phyloP scores from a whole-genome alignment of 2,329 filamentous ascomycete species.

The Colletotrichum sp. region DNA sequence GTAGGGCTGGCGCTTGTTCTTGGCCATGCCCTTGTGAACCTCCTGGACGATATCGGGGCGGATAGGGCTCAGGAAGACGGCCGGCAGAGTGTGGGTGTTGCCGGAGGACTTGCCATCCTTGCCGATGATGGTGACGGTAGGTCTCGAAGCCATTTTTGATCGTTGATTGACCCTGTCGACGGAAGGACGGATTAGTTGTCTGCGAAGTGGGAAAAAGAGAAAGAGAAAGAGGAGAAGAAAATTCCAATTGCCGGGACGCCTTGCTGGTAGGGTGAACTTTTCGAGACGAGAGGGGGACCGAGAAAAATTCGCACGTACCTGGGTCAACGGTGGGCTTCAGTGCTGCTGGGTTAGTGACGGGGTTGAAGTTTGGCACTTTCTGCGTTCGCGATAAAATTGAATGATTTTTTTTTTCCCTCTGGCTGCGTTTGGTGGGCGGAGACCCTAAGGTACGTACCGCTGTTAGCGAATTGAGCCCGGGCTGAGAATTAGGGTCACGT shows the following conservation, averaged over 20 bases:
- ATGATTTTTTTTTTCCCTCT: constrained; percentile 31
- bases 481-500: constrained; percentile 3
- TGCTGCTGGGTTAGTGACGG: constrained; percentile 22
- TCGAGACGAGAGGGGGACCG: background rate
- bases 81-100: constrained; percentile 88
- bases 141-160: constrained; percentile 85
- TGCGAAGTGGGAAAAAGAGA: constrained; percentile 1
- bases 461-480: constrained; percentile 27
- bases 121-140: constrained; percentile 96
- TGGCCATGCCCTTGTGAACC: constrained; percentile 98
- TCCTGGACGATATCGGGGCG: constrained; percentile 99
- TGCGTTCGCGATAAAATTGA: constrained; percentile 41
- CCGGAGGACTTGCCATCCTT: constrained; percentile 93
- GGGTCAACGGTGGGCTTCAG: constrained; percentile 41
- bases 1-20: constrained; percentile 99
- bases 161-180: constrained; percentile 23
- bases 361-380: constrained; percentile 37
- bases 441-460: constrained; percentile 39
- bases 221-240: background rate
- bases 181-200: constrained; percentile 16
- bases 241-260: background rate
- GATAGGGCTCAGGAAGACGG: constrained; percentile 97
- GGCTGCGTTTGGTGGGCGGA: constrained; percentile 40
- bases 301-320: constrained; percentile 33
- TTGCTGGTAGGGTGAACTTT: background rate